A percentile compares a stretch with the other conserved stretches of the same genome.
Conservation (phyloP, 805 yeast genomes). For the Brettanomyces custersianus region DNA sequence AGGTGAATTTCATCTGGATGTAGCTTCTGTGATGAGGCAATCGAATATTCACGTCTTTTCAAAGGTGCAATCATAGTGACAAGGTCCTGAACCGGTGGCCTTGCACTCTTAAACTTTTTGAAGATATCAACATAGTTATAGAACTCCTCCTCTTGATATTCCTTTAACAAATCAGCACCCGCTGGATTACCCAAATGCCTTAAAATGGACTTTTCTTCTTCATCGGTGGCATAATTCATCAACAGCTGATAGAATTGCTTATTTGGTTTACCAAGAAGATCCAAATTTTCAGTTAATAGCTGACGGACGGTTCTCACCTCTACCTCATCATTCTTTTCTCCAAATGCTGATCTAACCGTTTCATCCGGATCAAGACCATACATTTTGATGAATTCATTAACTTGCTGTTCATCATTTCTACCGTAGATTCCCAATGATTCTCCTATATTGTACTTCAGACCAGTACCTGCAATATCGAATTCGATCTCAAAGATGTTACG, state of each 20-base stretch:
- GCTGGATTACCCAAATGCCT: constrained; percentile 60
- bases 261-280: constrained; percentile 90
- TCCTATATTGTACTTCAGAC: constrained; percentile 85
- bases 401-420: constrained; percentile 60
- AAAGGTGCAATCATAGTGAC: constrained; percentile 71
- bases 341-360: constrained; percentile 52
- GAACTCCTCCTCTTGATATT: constrained; percentile 76
- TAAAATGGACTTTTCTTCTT: constrained; percentile 52
- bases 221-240: constrained; percentile 64
- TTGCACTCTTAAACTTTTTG: constrained; percentile 70
- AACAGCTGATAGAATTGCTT: constrained; percentile 86
- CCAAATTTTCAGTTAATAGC: constrained; percentile 70
- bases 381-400: constrained; percentile 55
- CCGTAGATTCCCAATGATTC: constrained; percentile 97
- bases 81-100: constrained; percentile 65
- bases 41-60: constrained; percentile 95
- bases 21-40: constrained; percentile 89
- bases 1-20: constrained; percentile 89
- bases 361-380: constrained; percentile 68
- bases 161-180: constrained; percentile 80
- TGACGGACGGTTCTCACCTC: constrained; percentile 82
- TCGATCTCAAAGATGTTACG: constrained; percentile 96
- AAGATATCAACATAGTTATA: constrained; percentile 75
- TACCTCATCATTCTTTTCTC: constrained; percentile 42
- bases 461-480: constrained; percentile 86